Conservation (phyloP, 2,329 filamentous ascomycete genomes). For the Penicillium sp. region DNA sequence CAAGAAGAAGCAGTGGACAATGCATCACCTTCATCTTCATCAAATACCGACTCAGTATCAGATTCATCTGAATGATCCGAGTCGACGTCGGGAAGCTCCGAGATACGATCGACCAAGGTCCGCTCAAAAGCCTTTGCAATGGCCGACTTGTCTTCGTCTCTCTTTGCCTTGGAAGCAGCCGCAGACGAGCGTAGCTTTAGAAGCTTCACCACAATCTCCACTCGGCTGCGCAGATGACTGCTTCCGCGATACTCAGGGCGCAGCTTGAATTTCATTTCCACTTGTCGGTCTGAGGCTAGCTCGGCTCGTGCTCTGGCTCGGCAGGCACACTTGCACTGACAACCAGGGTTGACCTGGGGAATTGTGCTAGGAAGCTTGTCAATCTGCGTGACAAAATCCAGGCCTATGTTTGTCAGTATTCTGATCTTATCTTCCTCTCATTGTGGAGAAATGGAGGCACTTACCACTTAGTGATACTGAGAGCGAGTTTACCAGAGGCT, state of each 20-base stretch:
- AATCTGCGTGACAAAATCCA: neutral
- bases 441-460: neutral
- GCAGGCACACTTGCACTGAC: neutral
- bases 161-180: neutral
- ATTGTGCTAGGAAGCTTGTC: neutral
- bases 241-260: neutral
- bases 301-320: neutral
- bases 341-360: neutral
- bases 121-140: slow-evolving; percentile 27
- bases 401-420: neutral
- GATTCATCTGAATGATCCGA: neutral
- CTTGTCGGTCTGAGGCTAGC: neutral
- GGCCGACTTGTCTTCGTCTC: neutral
- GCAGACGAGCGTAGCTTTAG: slow-evolving; percentile 11
- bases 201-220: slow-evolving; percentile 12
- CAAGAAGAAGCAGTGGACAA: neutral
- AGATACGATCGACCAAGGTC: neutral
- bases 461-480: neutral
- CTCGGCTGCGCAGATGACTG: slow-evolving; percentile 7
- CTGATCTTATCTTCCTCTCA: neutral
- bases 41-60: neutral
- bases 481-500: neutral
- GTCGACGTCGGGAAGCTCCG: neutral
- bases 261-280: slow-evolving; percentile 13
- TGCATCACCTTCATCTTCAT: neutral